Evolutionary conservation across 148 eudicot species (phyloP), one percentile per base, ranked within the genome.

Genomic region (Polygonum maritimum): DNA sequence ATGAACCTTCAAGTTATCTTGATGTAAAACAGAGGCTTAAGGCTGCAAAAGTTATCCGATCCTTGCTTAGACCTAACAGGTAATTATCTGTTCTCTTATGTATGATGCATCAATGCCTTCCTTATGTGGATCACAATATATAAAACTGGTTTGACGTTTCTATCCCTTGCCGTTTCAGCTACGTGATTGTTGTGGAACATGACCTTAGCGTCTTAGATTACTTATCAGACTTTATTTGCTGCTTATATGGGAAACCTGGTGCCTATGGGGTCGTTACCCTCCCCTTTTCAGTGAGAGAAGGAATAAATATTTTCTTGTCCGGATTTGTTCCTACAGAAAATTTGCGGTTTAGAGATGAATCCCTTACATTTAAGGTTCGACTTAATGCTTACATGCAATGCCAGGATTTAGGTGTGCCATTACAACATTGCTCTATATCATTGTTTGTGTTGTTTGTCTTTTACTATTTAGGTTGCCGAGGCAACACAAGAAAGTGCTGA

Each of bases 231-330:
- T 94, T 94, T 81, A 92, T 92, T 73, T 94, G 98, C 87, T 94
- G 97, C 83, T 89, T 92, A 71, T 92, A 94, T 79, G 98, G 98
- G 74, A 94, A 89, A 81, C 97, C 97, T 74, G 98, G 98, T 81
- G 96, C 93, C 18, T 94, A 92, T 87, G 98, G 97, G 14, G 98
- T 94, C 83, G 98, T 94, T 57, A 94, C 98, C 70, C 96, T 94
- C 79, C 98, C 98, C 3, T 94, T 94, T 76, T 94, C 98, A 36
- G 98, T 94, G n/a, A 90, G 98, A 83, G 98, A 94, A 86, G 98
- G 98, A 79, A 94, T 94, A 67, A 92, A 94, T 78, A 92, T 90
- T 79, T 94, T 94, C 87, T 81, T 94, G 82, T 89, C 93, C 54
- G 98, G 98, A 76, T 94, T 90, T 84, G 97, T 94, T 40, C 98